Conservation (phyloP, 441 rosid genomes). For the Gossypium trilobum region DNA sequence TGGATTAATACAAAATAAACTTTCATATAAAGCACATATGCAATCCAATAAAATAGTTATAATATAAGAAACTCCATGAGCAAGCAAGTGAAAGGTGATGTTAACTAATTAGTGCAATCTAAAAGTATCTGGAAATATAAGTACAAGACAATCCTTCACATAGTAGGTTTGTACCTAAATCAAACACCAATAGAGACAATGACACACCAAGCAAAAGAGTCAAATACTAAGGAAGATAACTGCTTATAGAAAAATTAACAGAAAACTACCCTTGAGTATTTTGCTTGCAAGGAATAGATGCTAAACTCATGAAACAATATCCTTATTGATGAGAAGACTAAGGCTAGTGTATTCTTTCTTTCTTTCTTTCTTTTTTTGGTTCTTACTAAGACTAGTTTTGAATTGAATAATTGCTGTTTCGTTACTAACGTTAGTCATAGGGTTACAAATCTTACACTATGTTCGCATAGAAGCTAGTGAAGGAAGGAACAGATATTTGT, state of each 20-base stretch:
- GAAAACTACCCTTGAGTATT: neutral
- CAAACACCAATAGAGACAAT: conserved; percentile 7
- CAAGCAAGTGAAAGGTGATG: neutral
- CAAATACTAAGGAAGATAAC: neutral
- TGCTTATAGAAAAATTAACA: neutral
- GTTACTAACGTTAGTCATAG: neutral
- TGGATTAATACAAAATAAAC: neutral
- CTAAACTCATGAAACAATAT: neutral
- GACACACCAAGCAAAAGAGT: neutral
- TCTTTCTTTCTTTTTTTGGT: too few relatives aligned
- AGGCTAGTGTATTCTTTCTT: neutral
- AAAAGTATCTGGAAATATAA: neutral
- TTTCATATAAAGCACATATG: neutral
- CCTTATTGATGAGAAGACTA: neutral
- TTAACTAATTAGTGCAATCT: neutral
- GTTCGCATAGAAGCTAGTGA: neutral
- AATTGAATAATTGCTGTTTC: neutral
- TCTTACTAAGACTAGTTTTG: neutral
- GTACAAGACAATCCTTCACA: neutral
- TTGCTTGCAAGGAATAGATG: neutral
- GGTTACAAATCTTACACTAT: neutral
- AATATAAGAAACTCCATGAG: neutral
- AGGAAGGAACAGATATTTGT: neutral
- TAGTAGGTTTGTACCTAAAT: neutral
- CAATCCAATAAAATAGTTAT: neutral